phyloP scores from a whole-genome alignment of 768 basidiomycete genomes.

The Macrolepiota dolichaula region DNA sequence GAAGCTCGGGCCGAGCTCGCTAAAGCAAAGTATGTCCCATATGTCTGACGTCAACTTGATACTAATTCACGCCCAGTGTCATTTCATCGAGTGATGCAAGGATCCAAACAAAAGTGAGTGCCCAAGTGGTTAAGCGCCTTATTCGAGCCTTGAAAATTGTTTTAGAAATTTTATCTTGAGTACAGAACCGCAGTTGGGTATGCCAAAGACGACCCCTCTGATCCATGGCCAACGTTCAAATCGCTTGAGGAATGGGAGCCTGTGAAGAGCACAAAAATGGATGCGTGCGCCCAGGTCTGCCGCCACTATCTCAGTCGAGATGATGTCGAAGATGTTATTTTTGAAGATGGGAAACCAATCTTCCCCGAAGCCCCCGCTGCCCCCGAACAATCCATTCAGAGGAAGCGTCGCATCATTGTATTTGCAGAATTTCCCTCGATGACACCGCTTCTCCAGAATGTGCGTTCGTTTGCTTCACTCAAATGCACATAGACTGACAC shows the following conservation, averaged over 20 bases:
- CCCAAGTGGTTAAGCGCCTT: neutral
- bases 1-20: neutral
- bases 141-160: neutral
- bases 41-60: neutral
- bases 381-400: neutral
- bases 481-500: neutral
- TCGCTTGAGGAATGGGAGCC: slow-evolving; percentile 13
- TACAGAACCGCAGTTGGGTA: slow-evolving; percentile 9
- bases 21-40: neutral
- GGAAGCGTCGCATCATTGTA: neutral
- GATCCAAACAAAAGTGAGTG: neutral
- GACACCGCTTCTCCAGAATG: slow-evolving; percentile 15
- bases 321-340: neutral
- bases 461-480: neutral
- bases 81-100: neutral
- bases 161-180: slow-evolving; percentile 15
- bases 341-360: neutral
- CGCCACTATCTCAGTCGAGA: neutral
- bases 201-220: neutral
- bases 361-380: neutral
- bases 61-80: neutral
- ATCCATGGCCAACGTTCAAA: slow-evolving; percentile 8
- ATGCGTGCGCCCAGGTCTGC: neutral
- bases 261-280: slow-evolving; percentile 2
- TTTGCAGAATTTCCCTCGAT: slow-evolving; percentile 17